phyloP scores from a whole-genome alignment of 1,284 basidiomycete genomes.

The Leccinum solheimii region DNA sequence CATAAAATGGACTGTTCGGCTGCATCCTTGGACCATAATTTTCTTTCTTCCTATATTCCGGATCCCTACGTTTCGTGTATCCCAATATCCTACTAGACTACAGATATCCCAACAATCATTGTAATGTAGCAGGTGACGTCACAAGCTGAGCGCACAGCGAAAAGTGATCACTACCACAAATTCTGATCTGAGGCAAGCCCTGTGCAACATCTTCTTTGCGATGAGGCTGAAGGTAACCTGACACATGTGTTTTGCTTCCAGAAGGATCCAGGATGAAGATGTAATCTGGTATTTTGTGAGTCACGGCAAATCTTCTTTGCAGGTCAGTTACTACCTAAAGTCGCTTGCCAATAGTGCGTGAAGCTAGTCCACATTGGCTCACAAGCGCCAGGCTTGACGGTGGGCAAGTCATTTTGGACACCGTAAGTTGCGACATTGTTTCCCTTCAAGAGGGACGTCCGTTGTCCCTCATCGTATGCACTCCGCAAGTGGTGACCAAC shows the following conservation, averaged over 20 bases:
- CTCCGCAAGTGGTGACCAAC: slow-evolving; percentile 51
- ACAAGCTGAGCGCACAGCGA: slow-evolving; percentile 63
- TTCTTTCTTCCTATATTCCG: neutral
- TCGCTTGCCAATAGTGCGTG: slow-evolving; percentile 79
- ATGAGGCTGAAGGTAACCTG: slow-evolving; percentile 67
- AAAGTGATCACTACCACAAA: slow-evolving; percentile 88
- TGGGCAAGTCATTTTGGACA: slow-evolving; percentile 42
- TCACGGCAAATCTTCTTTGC: neutral
- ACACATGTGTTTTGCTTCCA: slow-evolving; percentile 45
- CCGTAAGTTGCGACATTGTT: slow-evolving; percentile 48
- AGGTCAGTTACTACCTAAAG: slow-evolving; percentile 69
- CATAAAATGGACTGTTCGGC: slow-evolving; percentile 6
- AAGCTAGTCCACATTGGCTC: slow-evolving; percentile 85
- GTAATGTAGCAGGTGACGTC: slow-evolving; percentile 15
- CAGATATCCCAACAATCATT: slow-evolving; percentile 7
- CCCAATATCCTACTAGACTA: slow-evolving; percentile 15
- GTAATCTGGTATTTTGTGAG: slow-evolving; percentile 64
- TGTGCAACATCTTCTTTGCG: slow-evolving; percentile 60
- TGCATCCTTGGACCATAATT: neutral
- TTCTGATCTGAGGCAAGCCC: slow-evolving; percentile 77
- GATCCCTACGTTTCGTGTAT: slow-evolving; percentile 4
- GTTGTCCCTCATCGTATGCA: slow-evolving; percentile 61
- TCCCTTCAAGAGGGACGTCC: slow-evolving; percentile 17
- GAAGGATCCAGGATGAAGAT: slow-evolving; percentile 69
- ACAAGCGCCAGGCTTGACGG: slow-evolving; percentile 47